A percentile compares a stretch with the other conserved stretches of the same genome.
phyloP scores from a whole-genome alignment of 352 stramenopile genomes.

The Globisporangium rhizosaccharum region DNA sequence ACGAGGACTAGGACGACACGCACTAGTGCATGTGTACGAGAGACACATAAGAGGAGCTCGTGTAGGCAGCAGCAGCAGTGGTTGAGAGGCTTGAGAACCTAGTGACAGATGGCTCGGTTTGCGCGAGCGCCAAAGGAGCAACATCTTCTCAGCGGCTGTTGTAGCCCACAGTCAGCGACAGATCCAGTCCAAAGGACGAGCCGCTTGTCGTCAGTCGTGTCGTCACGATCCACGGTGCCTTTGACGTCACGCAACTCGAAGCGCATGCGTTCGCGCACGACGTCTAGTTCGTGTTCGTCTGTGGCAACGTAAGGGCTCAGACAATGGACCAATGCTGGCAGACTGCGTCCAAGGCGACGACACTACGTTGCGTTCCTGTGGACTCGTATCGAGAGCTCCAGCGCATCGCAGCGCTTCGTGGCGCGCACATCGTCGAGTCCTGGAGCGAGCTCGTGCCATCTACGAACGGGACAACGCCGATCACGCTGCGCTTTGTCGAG shows the following conservation, averaged over 20 bases:
- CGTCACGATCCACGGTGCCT: conserved; percentile 9
- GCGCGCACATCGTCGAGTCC: conserved; percentile 9
- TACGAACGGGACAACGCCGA: neutral
- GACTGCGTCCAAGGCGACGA: too few species aligned
- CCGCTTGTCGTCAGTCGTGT: neutral
- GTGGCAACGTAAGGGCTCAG: conserved; percentile 6
- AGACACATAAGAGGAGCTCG: too few species aligned
- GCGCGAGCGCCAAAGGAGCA: too few species aligned
- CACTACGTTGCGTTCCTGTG: neutral
- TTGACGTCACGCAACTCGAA: neutral
- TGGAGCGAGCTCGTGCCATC: conserved; percentile 9
- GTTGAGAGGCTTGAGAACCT: too few species aligned
- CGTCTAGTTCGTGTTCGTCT: conserved; percentile 4
- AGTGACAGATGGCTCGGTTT: too few species aligned
- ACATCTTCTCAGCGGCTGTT: too few species aligned
- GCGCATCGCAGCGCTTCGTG: conserved; percentile 6
- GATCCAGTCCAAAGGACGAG: neutral
- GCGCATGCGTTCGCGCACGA: neutral
- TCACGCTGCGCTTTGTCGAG: conserved; percentile 7
- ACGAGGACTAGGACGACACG: too few species aligned
- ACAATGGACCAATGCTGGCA: conserved; percentile 4
- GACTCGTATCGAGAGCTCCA: conserved; percentile 4
- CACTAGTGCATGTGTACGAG: too few species aligned
- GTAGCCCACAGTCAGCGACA: neutral
- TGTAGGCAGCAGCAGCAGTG: too few species aligned